Evolutionary conservation across 306 rosid genomes (phyloP).

Genomic region (Lathyrus aphaca): DNA sequence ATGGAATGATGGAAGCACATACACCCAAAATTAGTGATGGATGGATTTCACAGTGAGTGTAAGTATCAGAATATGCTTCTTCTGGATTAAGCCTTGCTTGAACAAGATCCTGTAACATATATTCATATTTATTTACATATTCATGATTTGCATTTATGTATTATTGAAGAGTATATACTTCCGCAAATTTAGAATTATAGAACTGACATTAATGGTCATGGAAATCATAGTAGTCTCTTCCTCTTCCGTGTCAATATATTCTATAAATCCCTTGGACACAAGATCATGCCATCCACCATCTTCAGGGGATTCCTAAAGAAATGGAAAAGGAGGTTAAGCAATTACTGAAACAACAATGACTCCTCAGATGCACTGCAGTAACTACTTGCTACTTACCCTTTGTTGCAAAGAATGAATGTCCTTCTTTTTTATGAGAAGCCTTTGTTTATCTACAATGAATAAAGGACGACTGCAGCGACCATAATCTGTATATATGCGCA

Average conservation of each 20-base stretch:
- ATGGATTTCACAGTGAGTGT: slow-evolving; percentile 97
- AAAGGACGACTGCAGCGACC: slow-evolving; percentile 99
- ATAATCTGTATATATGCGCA: slow-evolving; percentile 95
- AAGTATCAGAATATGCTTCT: slow-evolving; percentile 90
- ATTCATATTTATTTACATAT: slow-evolving; percentile 17
- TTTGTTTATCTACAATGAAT: slow-evolving; percentile 94
- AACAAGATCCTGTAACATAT: slow-evolving; percentile 77
- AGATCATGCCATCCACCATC: slow-evolving; percentile 99
- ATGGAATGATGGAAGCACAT: slow-evolving; percentile 96
- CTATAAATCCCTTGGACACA: slow-evolving; percentile 89
- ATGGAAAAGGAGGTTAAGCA: slow-evolving; percentile 29
- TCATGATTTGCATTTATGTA: slow-evolving; percentile 29
- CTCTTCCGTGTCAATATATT: slow-evolving; percentile 96
- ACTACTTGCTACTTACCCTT: slow-evolving; percentile 64
- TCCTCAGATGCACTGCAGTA: slow-evolving; percentile 6
- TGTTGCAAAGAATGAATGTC: slow-evolving; percentile 89
- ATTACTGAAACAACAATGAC: slow-evolving; percentile 19
- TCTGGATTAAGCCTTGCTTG: slow-evolving; percentile 87
- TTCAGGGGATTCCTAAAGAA: slow-evolving; percentile 81
- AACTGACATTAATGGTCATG: slow-evolving; percentile 90
- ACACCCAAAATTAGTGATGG: slow-evolving; percentile 97
- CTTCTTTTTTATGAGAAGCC: slow-evolving; percentile 92
- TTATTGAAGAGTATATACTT: slow-evolving; percentile 8
- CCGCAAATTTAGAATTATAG: slow-evolving; percentile 29
- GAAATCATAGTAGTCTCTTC: slow-evolving; percentile 99